Evolutionary conservation across 2,329 filamentous ascomycete species (phyloP).

Genomic region (Pseudocercospora musae): DNA sequence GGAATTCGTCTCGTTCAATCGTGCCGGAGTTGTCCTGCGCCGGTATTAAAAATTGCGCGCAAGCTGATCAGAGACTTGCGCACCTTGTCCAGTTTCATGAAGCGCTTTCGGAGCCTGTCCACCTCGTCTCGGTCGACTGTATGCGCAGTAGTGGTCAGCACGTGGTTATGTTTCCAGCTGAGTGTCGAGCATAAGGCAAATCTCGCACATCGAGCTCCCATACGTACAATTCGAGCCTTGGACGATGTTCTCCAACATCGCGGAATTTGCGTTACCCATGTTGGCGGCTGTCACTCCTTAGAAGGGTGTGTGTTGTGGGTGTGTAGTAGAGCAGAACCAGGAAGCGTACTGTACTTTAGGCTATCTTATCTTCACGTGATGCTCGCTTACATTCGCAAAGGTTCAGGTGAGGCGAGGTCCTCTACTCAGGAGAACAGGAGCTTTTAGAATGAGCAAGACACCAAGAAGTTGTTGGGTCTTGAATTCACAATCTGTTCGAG

Average conservation of each 20-base stretch:
- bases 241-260: constrained; percentile 91
- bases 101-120: constrained; percentile 89
- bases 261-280: constrained; percentile 57
- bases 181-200: background rate
- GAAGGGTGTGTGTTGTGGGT: background rate
- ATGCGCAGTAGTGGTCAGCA: constrained; percentile 13
- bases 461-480: too few relatives aligned
- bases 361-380: constrained; percentile 2
- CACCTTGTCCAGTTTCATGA: constrained; percentile 99
- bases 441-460: too few relatives aligned
- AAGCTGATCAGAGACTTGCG: constrained; percentile 2
- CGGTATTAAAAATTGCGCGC: constrained; percentile 9
- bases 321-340: background rate
- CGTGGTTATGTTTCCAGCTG: constrained; percentile 10
- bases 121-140: constrained; percentile 96
- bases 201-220: background rate
- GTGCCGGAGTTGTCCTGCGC: constrained; percentile 91
- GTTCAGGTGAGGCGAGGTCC: background rate
- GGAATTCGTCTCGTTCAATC: constrained; percentile 97
- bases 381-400: background rate
- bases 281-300: constrained; percentile 27
- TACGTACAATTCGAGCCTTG: constrained; percentile 89
- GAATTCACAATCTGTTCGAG: background rate
- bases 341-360: background rate
- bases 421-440: background rate